phyloP scores from a whole-genome alignment of 208 protist species.

The Crithidia thermophila region DNA sequence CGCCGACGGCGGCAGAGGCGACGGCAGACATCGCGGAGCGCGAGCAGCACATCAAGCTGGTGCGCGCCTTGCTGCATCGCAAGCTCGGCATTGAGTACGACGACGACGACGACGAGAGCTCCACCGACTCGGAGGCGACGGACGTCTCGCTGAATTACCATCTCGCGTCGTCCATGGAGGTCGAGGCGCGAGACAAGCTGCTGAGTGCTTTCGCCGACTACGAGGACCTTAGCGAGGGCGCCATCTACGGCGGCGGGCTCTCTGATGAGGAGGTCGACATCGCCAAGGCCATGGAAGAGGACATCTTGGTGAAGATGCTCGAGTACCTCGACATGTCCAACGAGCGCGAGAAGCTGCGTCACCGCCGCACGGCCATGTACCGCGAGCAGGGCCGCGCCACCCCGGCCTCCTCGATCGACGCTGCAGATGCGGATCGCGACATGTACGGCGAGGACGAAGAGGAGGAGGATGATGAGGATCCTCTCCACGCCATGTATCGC shows the following conservation, averaged over 20 bases:
- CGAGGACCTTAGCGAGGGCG: conserved; percentile 29
- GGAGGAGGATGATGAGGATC: conserved; percentile 29
- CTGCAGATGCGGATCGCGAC: conserved; percentile 24
- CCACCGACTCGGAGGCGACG: conserved; percentile 51
- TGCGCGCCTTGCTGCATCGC: conserved; percentile 46
- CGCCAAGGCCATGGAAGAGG: conserved; percentile 22
- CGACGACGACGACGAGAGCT: conserved; percentile 36
- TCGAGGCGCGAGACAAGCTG: conserved; percentile 62
- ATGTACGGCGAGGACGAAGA: conserved; percentile 8
- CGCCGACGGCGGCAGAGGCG: neutral
- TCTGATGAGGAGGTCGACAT: neutral
- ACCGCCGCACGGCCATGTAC: conserved; percentile 43
- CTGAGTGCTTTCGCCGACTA: conserved; percentile 49
- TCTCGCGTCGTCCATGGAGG: conserved; percentile 68
- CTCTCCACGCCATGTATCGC: conserved; percentile 24
- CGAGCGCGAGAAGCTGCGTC: conserved; percentile 72
- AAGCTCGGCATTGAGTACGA: conserved; percentile 43
- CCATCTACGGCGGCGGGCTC: neutral
- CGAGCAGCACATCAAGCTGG: conserved; percentile 48
- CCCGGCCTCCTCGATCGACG: conserved; percentile 7
- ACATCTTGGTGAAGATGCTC: conserved; percentile 42
- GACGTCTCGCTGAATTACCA: conserved; percentile 81
- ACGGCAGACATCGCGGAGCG: conserved; percentile 40
- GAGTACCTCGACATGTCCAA: conserved; percentile 87
- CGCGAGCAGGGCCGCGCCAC: conserved; percentile 17